Conservation (phyloP, 2,329 filamentous ascomycete genomes). For the Alternaria dauci region DNA sequence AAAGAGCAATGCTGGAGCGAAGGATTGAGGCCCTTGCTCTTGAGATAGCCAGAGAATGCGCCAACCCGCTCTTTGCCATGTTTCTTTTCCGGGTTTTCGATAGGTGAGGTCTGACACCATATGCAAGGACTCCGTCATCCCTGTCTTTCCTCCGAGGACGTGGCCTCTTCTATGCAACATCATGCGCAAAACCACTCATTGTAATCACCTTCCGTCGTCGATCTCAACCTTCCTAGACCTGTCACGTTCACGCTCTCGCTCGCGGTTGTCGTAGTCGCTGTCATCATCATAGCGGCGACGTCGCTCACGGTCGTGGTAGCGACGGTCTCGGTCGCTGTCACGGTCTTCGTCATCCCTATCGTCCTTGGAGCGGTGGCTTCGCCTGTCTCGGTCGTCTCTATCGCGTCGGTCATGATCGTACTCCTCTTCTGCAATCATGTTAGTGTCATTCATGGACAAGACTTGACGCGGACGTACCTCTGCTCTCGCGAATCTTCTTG, state of each 20-base stretch:
- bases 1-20: not conserved
- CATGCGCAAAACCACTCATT: conserved; percentile 8
- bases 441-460: conserved; percentile 7
- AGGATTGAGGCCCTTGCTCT: not conserved
- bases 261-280: conserved; percentile 37
- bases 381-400: conserved; percentile 41
- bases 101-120: not conserved
- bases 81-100: not conserved
- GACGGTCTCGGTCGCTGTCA: conserved; percentile 26
- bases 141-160: not conserved
- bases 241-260: conserved; percentile 20
- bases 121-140: not conserved
- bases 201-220: conserved; percentile 39
- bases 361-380: conserved; percentile 39
- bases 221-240: conserved; percentile 40
- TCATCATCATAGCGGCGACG: conserved; percentile 41
- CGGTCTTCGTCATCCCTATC: conserved; percentile 45
- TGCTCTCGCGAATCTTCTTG: conserved; percentile 72
- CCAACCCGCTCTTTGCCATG: not conserved
- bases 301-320: conserved; percentile 25
- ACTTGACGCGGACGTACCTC: conserved; percentile 23
- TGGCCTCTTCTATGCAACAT: not conserved
- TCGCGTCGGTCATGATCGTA: conserved; percentile 45
- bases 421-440: conserved; percentile 35
- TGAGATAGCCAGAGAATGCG: not conserved